Evolutionary conservation across 2,329 filamentous ascomycete species (phyloP), one percentile per base, ranked within the genome.

Genomic region (Fusarium denticulatum): DNA sequence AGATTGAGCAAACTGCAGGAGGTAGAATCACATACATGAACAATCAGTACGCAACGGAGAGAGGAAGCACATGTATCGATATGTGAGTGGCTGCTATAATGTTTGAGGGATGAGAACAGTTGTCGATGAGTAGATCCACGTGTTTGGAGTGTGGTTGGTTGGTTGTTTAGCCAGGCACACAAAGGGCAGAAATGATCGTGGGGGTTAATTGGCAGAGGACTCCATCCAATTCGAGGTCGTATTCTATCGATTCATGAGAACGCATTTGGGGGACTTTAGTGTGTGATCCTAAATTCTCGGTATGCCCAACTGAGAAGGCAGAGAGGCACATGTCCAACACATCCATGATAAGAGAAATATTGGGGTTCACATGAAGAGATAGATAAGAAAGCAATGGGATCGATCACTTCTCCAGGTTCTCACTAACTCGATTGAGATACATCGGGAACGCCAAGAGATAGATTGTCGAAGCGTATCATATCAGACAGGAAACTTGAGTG

Each of bases 81-180:
- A 30, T 28, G 24, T 52, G 39, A 64, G 59, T 58, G 66, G 65
- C 39, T 69, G 28, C 39, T 46, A 32, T 30, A n/a, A 69, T 39
- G 28, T 69, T 53, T 46, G 26, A 56, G 58, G 58, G 53, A 60
- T 72, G 58, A 24, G 57, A 63, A 58, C 26, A 71, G 58, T 57
- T 60, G 50, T 67, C 49, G 43, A 45, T 69, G 57, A 73, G 67
- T 71, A 73, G 67, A 67, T 74, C 71, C 71, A 73, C 66, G 49
- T 73, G 71, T 74, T 64, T 69, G 49, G 36, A 60, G 49, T 49
- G 55, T 72, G 69, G 53, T 72, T 68, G 68, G 68, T 28, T 15
- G 47, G 42, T 39, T 43, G 46, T 28, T 42, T 34, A 62, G 61
- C 60, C 47, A 64, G 60, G 64, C 62, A 67, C 45, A 40, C 53